Evolutionary conservation across 106 monocot genomes (phyloP), one percentile per base, ranked within the genome.

Genomic region (Dendrobium chrysotoxum): DNA sequence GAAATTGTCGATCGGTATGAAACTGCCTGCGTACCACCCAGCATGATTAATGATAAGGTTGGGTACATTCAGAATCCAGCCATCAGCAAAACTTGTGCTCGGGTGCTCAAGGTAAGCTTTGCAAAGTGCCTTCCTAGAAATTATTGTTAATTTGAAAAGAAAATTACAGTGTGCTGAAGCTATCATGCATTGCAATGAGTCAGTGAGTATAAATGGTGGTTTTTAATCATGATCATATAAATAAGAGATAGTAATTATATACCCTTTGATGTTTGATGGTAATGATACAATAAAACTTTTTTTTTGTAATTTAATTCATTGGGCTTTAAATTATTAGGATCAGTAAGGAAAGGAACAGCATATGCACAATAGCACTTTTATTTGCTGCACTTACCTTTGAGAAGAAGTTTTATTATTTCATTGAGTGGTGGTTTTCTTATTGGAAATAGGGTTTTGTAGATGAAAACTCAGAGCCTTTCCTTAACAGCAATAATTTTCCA

Each of bases 1-100:
- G 95, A 96, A 82, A 89, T 96, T 76, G 81, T 96, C 73, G 80
- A 93, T 84, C 87, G 86, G 10, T 96, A 96, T 80, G 93, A 96
- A 4, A 70, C 77, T 25, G 84, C 40, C 0, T 96, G 95, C 28
- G 26, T 93, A 61, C 93, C 95, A 15, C 12, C 8, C 6, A 77
- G 80, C 28, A 80, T 83, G 72, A 65, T 42, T 28, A 45, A 80
- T 73, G 71, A 91, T 61, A 91, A 85, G 46, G 66, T 85, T 78
- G 86, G 76, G 2, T 95, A 85, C 57, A 91, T 96, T 38, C 86
- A 88, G 53, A 84, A 96, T 82, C 5, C 66, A 0, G 26, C 53
- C n/a, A 53, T 83, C 28, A 65, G 40, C 85, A 96, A 96, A 77
- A 76, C 75, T 10, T 96, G 95, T 86, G 83, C 23, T 9, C 85